Evolutionary conservation across 192 early-diverging fungal genomes (phyloP).

Genomic region (Linnemannia hyalina): DNA sequence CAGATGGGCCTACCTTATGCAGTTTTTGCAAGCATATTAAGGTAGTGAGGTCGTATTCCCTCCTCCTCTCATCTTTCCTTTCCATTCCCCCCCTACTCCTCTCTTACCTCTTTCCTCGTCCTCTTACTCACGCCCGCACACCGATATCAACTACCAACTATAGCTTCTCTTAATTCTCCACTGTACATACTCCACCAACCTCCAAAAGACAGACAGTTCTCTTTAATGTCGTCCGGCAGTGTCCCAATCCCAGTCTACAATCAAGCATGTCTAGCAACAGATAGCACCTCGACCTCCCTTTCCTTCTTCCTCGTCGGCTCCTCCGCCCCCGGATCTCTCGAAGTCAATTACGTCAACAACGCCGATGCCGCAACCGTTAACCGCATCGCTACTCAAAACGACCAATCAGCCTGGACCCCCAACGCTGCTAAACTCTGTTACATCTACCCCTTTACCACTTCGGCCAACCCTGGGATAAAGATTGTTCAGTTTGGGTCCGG

Average conservation of each 20-base stretch:
- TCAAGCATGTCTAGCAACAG: background rate
- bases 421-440: background rate
- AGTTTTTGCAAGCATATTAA: too few species aligned
- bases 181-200: too few species aligned
- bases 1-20: too few species aligned
- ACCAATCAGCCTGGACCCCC: background rate
- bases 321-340: background rate
- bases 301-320: background rate
- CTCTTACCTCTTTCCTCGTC: too few species aligned
- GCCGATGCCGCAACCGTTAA: background rate
- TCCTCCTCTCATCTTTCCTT: too few species aligned
- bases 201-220: too few species aligned
- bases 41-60: too few species aligned
- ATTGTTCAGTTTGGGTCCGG: background rate
- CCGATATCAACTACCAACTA: too few species aligned
- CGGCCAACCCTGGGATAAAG: background rate
- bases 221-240: background rate
- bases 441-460: background rate
- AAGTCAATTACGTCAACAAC: background rate
- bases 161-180: too few species aligned
- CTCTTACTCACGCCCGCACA: too few species aligned
- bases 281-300: background rate
- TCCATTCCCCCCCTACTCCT: too few species aligned
- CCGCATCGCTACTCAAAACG: background rate
- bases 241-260: background rate